These are phyloP conservation scores for Strobilomyces dryophilus DNA, from an alignment of 768 basidiomycete genomes.

Conservation along the genomic window DNA sequence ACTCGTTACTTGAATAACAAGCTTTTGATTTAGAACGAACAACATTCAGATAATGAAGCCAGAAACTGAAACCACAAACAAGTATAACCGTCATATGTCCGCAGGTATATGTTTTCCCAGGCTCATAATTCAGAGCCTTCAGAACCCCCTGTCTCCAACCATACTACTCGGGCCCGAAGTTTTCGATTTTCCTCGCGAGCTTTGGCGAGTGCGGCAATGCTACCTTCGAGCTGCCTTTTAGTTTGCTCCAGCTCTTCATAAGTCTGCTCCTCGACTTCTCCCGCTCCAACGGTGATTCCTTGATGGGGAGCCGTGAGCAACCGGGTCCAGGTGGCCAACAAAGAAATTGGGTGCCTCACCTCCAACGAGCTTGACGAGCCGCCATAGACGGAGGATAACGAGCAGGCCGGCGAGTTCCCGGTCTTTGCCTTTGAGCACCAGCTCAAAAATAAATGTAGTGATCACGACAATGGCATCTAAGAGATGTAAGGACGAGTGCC, in stretches of 20 bases:
- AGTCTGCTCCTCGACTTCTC: constrained; percentile 59
- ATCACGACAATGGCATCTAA: constrained; percentile 72
- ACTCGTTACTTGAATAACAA: constrained; percentile 4
- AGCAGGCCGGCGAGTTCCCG: constrained; percentile 68
- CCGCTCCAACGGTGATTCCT: constrained; percentile 73
- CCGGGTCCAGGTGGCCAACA: not conserved
- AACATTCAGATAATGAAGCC: not conserved
- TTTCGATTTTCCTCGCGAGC: constrained; percentile 51
- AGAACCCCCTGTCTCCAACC: constrained; percentile 32
- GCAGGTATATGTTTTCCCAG: constrained; percentile 14
- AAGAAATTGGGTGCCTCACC: constrained; percentile 30
- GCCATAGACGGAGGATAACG: constrained; percentile 74
- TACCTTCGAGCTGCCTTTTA: constrained; percentile 44
- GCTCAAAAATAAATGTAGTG: constrained; percentile 70
- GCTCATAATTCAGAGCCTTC: constrained; percentile 30
- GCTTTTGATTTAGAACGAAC: constrained; percentile 8
- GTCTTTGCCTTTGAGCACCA: constrained; percentile 62
- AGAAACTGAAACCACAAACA: constrained; percentile 8
- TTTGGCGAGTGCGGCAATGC: constrained; percentile 40
- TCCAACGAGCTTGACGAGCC: constrained; percentile 71
- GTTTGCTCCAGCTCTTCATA: constrained; percentile 47
- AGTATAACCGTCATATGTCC: constrained; percentile 5
- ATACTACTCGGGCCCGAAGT: constrained; percentile 40
- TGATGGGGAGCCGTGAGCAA: constrained; percentile 23
- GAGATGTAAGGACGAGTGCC: constrained; percentile 61